phyloP scores from a whole-genome alignment of 2,329 filamentous ascomycete genomes.

The Macrophomina phaseolina region DNA sequence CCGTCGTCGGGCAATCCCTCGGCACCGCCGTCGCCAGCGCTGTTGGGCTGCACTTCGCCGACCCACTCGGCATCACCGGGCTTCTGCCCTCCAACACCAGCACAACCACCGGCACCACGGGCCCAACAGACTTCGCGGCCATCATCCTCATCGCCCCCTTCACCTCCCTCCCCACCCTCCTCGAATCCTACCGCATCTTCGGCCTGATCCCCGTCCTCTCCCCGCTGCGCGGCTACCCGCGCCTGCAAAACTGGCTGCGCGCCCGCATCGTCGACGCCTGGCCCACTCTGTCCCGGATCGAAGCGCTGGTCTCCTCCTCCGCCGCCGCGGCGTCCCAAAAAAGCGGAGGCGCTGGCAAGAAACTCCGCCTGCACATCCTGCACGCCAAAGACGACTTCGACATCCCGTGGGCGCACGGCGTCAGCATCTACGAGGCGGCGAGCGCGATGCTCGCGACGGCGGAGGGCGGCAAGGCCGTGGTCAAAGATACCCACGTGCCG shows the following conservation, averaged over 20 bases:
- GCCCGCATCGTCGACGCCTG: conserved; percentile 78
- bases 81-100: conserved; percentile 31
- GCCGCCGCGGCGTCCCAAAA: too few relatives aligned
- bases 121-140: conserved; percentile 70
- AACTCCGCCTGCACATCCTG: conserved; percentile 71
- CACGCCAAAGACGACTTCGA: conserved; percentile 83
- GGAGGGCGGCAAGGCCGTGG: conserved; percentile 36
- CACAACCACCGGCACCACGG: not conserved
- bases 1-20: conserved; percentile 65
- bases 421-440: conserved; percentile 37
- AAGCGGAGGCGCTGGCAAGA: too few relatives aligned
- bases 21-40: conserved; percentile 73
- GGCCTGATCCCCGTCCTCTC: conserved; percentile 80
- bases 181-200: conserved; percentile 78
- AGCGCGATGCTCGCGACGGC: conserved; percentile 29
- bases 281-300: conserved; percentile 72
- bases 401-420: conserved; percentile 75
- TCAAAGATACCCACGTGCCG: not conserved
- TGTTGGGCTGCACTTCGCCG: conserved; percentile 72
- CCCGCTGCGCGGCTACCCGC: conserved; percentile 72
- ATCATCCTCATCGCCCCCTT: conserved; percentile 82
- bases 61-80: conserved; percentile 34
- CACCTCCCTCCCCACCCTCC: conserved; percentile 72
- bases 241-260: conserved; percentile 66
- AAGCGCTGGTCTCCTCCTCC: conserved; percentile 58